A percentile compares a stretch with the other conserved stretches of the same genome.
phyloP scores from a whole-genome alignment of 2,329 filamentous ascomycete species.

The Zasmidium cellare region DNA sequence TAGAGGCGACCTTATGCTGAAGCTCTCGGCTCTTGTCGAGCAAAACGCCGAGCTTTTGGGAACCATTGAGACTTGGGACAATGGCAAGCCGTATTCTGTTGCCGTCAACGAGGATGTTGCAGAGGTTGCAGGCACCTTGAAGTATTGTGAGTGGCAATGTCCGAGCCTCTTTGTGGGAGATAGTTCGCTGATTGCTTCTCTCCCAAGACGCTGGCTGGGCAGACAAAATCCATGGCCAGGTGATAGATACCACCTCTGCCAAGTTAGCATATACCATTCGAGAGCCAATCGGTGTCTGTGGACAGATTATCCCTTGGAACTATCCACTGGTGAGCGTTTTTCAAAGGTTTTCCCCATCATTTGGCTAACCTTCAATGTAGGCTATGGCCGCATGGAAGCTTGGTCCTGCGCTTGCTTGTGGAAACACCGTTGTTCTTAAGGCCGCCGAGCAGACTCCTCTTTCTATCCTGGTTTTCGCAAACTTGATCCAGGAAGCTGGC shows the following conservation, averaged over 20 bases:
- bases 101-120: conserved; percentile 52
- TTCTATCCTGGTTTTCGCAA: conserved; percentile 52
- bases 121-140: conserved; percentile 40
- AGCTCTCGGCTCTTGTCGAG: conserved; percentile 47
- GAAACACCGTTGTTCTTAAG: conserved; percentile 59
- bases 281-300: conserved; percentile 27
- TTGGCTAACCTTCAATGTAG: background rate
- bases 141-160: conserved; percentile 26
- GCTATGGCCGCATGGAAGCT: conserved; percentile 76
- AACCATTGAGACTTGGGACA: conserved; percentile 46
- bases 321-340: background rate
- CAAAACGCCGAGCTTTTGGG: conserved; percentile 48
- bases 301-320: conserved; percentile 77
- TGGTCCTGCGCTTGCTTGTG: conserved; percentile 62
- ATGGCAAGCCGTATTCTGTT: conserved; percentile 53
- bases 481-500: conserved; percentile 68
- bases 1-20: conserved; percentile 46
- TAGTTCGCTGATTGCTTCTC: no score
- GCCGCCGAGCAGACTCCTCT: conserved; percentile 58
- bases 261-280: conserved; percentile 47
- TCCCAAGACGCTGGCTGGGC: conserved; percentile 47
- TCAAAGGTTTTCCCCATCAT: no score
- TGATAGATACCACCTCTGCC: conserved; percentile 53
- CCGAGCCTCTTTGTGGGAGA: no score
- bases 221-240: conserved; percentile 50